Base-by-base conservation (phyloP, 257 asterid species). In the Solanum dulcamara region DNA sequence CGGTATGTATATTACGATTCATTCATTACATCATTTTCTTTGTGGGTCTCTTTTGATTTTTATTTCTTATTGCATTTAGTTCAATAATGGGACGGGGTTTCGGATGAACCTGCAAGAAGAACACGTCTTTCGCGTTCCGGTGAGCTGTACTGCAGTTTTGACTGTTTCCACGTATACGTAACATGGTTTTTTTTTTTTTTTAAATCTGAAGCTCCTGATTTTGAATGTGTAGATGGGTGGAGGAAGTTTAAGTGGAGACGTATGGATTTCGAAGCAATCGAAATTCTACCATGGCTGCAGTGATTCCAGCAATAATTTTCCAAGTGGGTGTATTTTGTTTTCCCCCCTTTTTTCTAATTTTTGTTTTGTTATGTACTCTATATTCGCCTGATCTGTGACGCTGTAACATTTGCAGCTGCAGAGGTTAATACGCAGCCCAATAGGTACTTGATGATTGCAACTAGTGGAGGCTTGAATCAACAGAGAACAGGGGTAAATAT, bases 381-480 rank as follows among this genome's bases (percentile, higher is more conserved):
- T 38, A 46, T 62, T 80, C 48, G 74, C 35, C 84, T 82, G 17
- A 82, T 82, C 32, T 48, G 79, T 81, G 64, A 7, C 67, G 13
- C 62, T 84, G 32, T 74, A 28, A 46, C 3, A 17, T 79, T 82
- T 90, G 88, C 91, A 94, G 95, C 82, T 53, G 86, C 93, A 20
- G 89, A 75, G 68, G 84, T 35, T 85, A 89, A 86, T 4, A 90
- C 92, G 3, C 85, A 79, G 32, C 91, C 90, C 24, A 72, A 88
- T 37, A 87, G 96, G 50, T 93, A 93, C 86, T 89, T 94, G 88
- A 51, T 93, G 86, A 93, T 94, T 81, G 94, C 94, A 80, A 92
- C 97, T 2, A 94, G 98, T 67, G 98, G 98, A 83, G 98, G 98
- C 53, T 84, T 94, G 80, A 94, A 94, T 89, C 98, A 94, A 81